phyloP scores from a whole-genome alignment of 306 rosid species.

The Malus sieversii region DNA sequence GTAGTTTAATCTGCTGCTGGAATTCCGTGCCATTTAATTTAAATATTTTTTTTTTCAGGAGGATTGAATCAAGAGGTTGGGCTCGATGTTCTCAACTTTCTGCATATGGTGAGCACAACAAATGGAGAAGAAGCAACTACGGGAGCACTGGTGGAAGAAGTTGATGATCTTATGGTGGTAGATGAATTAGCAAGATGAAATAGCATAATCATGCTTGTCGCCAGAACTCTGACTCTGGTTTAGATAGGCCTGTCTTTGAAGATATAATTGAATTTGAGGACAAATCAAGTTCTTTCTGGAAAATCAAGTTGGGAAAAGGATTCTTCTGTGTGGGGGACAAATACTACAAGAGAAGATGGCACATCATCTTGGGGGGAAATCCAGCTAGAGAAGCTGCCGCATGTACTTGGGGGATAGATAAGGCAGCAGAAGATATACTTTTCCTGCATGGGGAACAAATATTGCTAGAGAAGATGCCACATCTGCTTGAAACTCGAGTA shows the following conservation, averaged over 20 bases:
- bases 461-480: neutral
- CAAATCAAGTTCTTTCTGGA: conserved; percentile 5
- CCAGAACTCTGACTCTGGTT: conserved; percentile 45
- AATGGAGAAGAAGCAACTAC: conserved; percentile 44
- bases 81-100: conserved; percentile 60
- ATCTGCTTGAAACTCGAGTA: neutral
- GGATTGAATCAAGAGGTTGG: conserved; percentile 47
- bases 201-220: conserved; percentile 37
- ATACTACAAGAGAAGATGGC: neutral
- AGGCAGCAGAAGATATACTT: too few relatives aligned
- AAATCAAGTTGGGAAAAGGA: conserved; percentile 29
- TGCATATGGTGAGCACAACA: conserved; percentile 52
- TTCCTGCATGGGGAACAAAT: neutral
- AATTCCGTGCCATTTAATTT: neutral
- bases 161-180: conserved; percentile 48
- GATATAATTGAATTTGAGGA: conserved; percentile 29
- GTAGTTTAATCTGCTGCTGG: neutral
- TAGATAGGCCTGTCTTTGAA: conserved; percentile 63
- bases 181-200: conserved; percentile 50
- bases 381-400: too few relatives aligned
- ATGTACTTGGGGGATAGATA: too few relatives aligned
- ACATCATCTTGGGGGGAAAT: neutral
- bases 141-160: conserved; percentile 66
- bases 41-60: conserved; percentile 36
- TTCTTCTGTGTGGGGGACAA: neutral